phyloP scores from a whole-genome alignment of 2,329 filamentous ascomycete species.

The Cordyceps pruinosa region DNA sequence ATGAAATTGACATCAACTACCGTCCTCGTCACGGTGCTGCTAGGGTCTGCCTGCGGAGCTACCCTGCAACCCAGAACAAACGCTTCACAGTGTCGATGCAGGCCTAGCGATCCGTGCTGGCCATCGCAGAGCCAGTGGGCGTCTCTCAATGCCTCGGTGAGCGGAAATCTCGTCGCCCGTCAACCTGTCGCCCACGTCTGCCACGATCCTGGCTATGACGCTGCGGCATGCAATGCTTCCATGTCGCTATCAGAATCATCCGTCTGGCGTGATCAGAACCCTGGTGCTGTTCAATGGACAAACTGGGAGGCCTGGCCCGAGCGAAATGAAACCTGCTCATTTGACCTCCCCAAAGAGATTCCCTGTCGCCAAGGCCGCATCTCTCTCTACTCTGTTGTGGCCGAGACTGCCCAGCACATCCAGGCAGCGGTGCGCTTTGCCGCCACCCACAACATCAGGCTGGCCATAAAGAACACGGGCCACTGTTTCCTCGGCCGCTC shows the following conservation, averaged over 20 bases:
- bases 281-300: conserved; percentile 28
- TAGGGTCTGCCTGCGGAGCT: background rate
- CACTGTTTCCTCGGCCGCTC: conserved; percentile 30
- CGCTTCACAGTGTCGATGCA: conserved; percentile 32
- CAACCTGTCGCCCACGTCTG: conserved; percentile 44
- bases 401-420: conserved; percentile 25
- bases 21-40: background rate
- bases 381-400: conserved; percentile 30
- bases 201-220: conserved; percentile 38
- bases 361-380: conserved; percentile 29
- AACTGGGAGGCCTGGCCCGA: conserved; percentile 34
- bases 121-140: conserved; percentile 38
- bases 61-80: background rate
- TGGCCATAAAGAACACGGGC: conserved; percentile 29
- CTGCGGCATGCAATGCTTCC: conserved; percentile 32
- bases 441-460: conserved; percentile 24
- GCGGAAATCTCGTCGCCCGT: conserved; percentile 42
- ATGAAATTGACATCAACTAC: background rate
- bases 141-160: conserved; percentile 41
- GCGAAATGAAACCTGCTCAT: conserved; percentile 28
- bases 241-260: conserved; percentile 23
- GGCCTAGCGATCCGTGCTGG: conserved; percentile 46
- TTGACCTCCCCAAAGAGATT: conserved; percentile 20
- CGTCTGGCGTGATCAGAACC: conserved; percentile 28
- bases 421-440: conserved; percentile 32